These are phyloP conservation scores for Polygonum aviculare DNA, from an alignment of 148 eudicot species.

Conservation along the genomic window DNA sequence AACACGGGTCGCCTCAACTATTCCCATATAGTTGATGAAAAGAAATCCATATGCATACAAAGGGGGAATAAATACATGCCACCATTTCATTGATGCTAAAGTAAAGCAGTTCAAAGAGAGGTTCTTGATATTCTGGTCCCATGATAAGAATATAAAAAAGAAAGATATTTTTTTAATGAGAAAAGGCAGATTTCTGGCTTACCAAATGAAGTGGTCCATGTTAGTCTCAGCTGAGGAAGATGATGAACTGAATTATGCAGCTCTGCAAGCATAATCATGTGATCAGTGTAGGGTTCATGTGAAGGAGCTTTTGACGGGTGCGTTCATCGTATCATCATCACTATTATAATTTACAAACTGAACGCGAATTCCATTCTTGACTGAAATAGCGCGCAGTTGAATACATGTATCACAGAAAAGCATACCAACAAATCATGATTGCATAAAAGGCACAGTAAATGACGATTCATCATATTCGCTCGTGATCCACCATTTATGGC, in stretches of 20 bases:
- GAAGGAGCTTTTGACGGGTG: background rate
- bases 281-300: background rate
- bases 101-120: constrained; percentile 4
- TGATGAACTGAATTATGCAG: background rate
- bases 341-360: background rate
- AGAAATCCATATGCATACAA: background rate
- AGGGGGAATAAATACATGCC: constrained; percentile 1
- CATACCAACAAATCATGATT: background rate
- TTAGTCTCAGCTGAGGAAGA: background rate
- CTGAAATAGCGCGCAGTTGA: background rate
- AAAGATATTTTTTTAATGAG: background rate
- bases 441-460: background rate
- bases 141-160: background rate
- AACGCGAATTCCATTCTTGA: background rate
- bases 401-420: background rate
- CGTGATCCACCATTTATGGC: background rate
- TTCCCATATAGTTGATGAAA: background rate
- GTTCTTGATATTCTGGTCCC: constrained; percentile 5
- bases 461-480: background rate
- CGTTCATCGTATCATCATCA: background rate
- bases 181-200: background rate
- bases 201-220: background rate
- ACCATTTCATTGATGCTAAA: constrained; percentile 2
- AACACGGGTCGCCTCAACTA: constrained; percentile 1
- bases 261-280: background rate